These are phyloP conservation scores for Heterobasidion parviporum DNA, from an alignment of 1,284 basidiomycete genomes.

Conservation along the genomic window DNA sequence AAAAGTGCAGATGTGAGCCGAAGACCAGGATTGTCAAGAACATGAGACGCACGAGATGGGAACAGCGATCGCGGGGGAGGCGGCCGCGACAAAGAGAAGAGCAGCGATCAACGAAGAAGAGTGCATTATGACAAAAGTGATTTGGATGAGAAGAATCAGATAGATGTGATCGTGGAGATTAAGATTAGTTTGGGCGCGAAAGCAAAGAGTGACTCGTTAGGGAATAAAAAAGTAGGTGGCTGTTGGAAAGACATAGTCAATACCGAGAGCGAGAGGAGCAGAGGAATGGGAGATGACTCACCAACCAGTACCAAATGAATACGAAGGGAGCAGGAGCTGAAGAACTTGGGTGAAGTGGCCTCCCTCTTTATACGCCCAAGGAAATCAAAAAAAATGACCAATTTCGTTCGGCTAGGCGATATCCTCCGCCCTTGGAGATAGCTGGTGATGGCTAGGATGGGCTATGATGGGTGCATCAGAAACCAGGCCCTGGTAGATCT, in stretches of 20 bases:
- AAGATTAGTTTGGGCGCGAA: not conserved
- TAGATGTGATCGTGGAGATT: not conserved
- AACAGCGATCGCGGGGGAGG: not conserved
- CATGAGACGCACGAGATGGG: not conserved
- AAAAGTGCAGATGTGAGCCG: not conserved
- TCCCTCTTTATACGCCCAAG: not conserved
- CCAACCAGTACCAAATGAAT: not conserved
- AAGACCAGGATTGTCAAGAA: not conserved
- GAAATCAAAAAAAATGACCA: too few species aligned
- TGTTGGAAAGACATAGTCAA: not conserved
- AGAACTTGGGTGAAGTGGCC: not conserved
- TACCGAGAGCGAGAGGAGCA: too few species aligned
- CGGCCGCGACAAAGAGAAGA: not conserved
- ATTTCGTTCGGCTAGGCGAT: too few species aligned
- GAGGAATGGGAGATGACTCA: not conserved
- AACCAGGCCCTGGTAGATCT: too few species aligned
- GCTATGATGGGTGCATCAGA: too few species aligned
- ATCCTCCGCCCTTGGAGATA: too few species aligned
- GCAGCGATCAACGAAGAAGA: not conserved
- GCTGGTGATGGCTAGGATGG: too few species aligned
- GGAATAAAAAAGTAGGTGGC: not conserved
- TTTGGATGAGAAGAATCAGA: not conserved
- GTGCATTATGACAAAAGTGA: not conserved
- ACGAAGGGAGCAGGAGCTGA: not conserved
- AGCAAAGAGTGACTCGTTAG: not conserved